Base-by-base conservation (phyloP, 1,139 yeast species). In the Candida frijolesensis region DNA sequence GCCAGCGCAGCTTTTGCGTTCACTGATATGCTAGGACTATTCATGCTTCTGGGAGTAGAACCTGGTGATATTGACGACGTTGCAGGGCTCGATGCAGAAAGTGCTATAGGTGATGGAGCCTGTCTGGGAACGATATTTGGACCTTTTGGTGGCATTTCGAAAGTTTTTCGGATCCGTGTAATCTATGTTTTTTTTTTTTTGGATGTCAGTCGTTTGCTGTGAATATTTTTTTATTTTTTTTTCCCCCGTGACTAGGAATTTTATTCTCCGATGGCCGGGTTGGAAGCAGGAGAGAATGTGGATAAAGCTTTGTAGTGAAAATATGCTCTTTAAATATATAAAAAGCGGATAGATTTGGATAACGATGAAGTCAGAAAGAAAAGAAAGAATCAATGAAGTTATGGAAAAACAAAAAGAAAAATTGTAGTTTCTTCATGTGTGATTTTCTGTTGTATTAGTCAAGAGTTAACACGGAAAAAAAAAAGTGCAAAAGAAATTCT, bases 81-180 rank as follows among this genome's bases (percentile, higher is more conserved):
- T 6, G 29, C 10, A 19, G 61, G 60, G 12, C 68, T 64, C 10
- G 64, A 59, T 15, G 55, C 56, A 41, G 69, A 64, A 11, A 62
- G 60, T 4, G 69, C 67, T 22, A 63, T 59, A 2, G 77, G 76
- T 14, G 74, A 68, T 9, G 69, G 72, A 4, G 72, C 73, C 37
- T 62, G 66, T 56, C 77, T 65, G 5, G 80, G 79, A 1, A 77
- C 76, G 46, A 74, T 70, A 45, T 65, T 61, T 33, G 72, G 51
- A 34, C 54, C 71, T 47, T 63, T 60, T 15, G 66, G 38, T 32
- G 65, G 54, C 70, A 66, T 66, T 15, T 30, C 37, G 15, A 25
- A n/a, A 16, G 45, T 14, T 22, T 57, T 35, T 49, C 50, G 37
- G 22, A 34, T 34, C 15, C 22, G 14, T n/a, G 3, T 7, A 16